Percentiles rank a stretch among this genome's conserved stretches.
These are phyloP conservation scores for Globisporangium spinosum DNA, from an alignment of 352 stramenopile species.

Conservation along the genomic window DNA sequence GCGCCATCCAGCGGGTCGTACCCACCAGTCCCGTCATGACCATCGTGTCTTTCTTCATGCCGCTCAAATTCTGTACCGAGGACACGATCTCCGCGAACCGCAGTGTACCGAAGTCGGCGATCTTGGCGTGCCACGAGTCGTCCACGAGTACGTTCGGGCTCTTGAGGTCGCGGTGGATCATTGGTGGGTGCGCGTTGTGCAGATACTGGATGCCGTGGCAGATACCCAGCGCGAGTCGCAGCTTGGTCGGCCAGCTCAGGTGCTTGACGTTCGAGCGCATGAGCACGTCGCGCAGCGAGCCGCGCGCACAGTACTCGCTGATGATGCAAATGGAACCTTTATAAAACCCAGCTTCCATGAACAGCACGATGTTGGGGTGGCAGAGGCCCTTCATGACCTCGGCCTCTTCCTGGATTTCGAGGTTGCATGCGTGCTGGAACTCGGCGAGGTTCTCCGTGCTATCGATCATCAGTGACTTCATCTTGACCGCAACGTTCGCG, in stretches of 20 bases:
- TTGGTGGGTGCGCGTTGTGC: slow-evolving; percentile 84
- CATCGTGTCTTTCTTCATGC: slow-evolving; percentile 34
- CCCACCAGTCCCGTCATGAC: slow-evolving; percentile 87
- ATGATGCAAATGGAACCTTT: slow-evolving; percentile 91
- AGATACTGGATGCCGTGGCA: slow-evolving; percentile 89
- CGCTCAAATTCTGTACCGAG: slow-evolving; percentile 46
- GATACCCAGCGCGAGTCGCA: slow-evolving; percentile 73
- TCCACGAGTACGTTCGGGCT: slow-evolving; percentile 88
- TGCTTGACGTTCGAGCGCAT: slow-evolving; percentile 64
- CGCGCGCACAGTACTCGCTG: slow-evolving; percentile 93
- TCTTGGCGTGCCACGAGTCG: slow-evolving; percentile 88
- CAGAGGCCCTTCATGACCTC: slow-evolving; percentile 78
- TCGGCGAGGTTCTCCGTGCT: slow-evolving; percentile 54
- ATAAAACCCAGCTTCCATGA: slow-evolving; percentile 88
- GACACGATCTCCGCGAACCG: slow-evolving; percentile 86
- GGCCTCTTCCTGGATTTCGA: slow-evolving; percentile 81
- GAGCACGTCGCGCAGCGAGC: slow-evolving; percentile 94
- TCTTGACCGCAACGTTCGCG: slow-evolving; percentile 95
- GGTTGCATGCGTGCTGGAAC: slow-evolving; percentile 80
- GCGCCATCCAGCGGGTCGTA: slow-evolving; percentile 88
- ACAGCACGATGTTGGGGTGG: slow-evolving; percentile 86
- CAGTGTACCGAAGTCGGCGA: slow-evolving; percentile 88
- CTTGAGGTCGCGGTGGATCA: slow-evolving; percentile 92
- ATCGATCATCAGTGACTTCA: slow-evolving; percentile 78
- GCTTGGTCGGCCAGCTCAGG: slow-evolving; percentile 77